Evolutionary conservation across 2,329 filamentous ascomycete genomes (phyloP).

Genomic region (Xylariomycetidae sp.): DNA sequence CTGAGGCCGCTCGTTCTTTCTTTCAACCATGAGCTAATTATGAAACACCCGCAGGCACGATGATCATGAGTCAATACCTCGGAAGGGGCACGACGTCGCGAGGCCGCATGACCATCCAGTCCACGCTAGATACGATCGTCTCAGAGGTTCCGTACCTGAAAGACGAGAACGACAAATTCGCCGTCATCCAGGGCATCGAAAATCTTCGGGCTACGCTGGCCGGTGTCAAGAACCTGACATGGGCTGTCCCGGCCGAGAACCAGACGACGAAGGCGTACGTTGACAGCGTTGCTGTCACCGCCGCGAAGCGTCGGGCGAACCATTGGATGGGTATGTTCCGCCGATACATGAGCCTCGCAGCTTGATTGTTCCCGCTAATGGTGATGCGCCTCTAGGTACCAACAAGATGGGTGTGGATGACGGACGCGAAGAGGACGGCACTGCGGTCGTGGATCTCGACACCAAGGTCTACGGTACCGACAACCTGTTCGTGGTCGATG

Average conservation of each 20-base stretch:
- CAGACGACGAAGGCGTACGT: slow-evolving; percentile 53
- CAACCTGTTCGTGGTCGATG: slow-evolving; percentile 66
- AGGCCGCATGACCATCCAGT: slow-evolving; percentile 57
- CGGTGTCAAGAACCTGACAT: slow-evolving; percentile 51
- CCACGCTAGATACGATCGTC: slow-evolving; percentile 52
- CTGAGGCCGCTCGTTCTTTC: not conserved
- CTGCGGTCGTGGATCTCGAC: slow-evolving; percentile 58
- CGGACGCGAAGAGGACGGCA: slow-evolving; percentile 46
- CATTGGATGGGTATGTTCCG: slow-evolving; percentile 45
- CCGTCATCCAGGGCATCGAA: slow-evolving; percentile 58
- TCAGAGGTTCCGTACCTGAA: slow-evolving; percentile 56
- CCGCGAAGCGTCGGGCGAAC: slow-evolving; percentile 38
- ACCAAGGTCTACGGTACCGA: slow-evolving; percentile 65
- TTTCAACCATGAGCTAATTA: slow-evolving; percentile 1
- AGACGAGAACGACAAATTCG: slow-evolving; percentile 53
- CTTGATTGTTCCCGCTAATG: not conserved
- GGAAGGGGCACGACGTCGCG: slow-evolving; percentile 58
- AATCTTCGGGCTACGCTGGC: slow-evolving; percentile 51
- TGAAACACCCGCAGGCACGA: slow-evolving; percentile 31
- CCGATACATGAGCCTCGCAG: not conserved
- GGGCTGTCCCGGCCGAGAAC: slow-evolving; percentile 48
- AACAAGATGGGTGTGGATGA: slow-evolving; percentile 57
- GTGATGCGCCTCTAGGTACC: slow-evolving; percentile 30
- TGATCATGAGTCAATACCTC: slow-evolving; percentile 58
- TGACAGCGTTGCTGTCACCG: slow-evolving; percentile 33